Conservation (phyloP, 2,329 filamentous ascomycete genomes). For the Calonectria multiphialidica region DNA sequence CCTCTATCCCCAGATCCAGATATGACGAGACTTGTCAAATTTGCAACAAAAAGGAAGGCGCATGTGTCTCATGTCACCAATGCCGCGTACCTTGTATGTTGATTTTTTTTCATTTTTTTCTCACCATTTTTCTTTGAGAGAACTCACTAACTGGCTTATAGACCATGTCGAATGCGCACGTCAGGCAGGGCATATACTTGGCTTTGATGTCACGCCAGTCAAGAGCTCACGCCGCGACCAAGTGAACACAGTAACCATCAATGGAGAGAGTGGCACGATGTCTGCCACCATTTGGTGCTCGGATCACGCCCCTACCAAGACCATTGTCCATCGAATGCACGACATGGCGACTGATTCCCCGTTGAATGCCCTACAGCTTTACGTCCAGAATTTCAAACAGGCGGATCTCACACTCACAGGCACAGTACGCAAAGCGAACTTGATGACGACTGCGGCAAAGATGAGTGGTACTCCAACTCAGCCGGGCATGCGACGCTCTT, state of each 20-base stretch:
- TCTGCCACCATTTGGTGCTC: conserved; percentile 93
- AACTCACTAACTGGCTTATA: conserved; percentile 42
- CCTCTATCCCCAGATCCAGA: conserved; percentile 78
- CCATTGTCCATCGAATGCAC: conserved; percentile 81
- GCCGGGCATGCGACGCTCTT: conserved; percentile 64
- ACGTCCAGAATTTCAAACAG: conserved; percentile 91
- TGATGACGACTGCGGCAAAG: conserved; percentile 76
- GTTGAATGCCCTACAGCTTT: conserved; percentile 87
- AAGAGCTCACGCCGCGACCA: conserved; percentile 90
- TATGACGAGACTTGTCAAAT: conserved; percentile 86
- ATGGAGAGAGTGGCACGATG: conserved; percentile 85
- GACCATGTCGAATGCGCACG: conserved; percentile 95
- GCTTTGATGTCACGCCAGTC: conserved; percentile 90
- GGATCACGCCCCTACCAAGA: conserved; percentile 82
- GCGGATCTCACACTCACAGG: conserved; percentile 91
- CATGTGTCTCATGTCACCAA: conserved; percentile 85
- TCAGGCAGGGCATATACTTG: conserved; percentile 83
- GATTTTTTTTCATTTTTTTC: neutral
- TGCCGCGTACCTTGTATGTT: conserved; percentile 69
- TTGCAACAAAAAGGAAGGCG: conserved; percentile 81
- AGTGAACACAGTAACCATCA: conserved; percentile 82
- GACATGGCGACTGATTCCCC: conserved; percentile 79
- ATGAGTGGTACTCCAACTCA: conserved; percentile 51
- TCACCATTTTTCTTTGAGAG: neutral
- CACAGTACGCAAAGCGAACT: conserved; percentile 91